phyloP scores from a whole-genome alignment of 2,329 filamentous ascomycete genomes.

The Verticillium longisporum region DNA sequence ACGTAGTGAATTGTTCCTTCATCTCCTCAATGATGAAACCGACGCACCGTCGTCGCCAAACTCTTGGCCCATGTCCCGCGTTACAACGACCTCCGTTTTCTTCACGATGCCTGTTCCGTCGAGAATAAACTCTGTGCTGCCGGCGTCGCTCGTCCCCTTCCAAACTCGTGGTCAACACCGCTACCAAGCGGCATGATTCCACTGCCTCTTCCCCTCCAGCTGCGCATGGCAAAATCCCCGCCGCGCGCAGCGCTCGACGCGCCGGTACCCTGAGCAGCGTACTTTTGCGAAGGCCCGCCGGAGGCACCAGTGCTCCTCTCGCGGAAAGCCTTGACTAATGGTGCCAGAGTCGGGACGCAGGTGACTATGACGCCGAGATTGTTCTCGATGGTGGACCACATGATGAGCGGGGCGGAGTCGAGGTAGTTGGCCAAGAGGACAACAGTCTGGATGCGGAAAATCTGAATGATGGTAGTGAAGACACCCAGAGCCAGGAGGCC shows the following conservation, averaged over 20 bases:
- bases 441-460: slow-evolving; percentile 43
- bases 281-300: slow-evolving; percentile 7
- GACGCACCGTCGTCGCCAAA: not conserved
- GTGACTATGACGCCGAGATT: slow-evolving; percentile 37
- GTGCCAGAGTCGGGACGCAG: slow-evolving; percentile 35
- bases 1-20: not conserved
- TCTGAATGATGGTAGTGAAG: slow-evolving; percentile 44
- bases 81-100: slow-evolving; percentile 11
- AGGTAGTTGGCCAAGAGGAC: slow-evolving; percentile 34
- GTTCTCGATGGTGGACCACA: slow-evolving; percentile 39
- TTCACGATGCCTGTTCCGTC: slow-evolving; percentile 5
- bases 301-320: slow-evolving; percentile 18
- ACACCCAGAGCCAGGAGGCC: slow-evolving; percentile 39
- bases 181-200: slow-evolving; percentile 15
- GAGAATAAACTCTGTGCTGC: slow-evolving; percentile 6
- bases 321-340: slow-evolving; percentile 29
- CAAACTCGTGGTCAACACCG: slow-evolving; percentile 3
- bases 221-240: slow-evolving; percentile 18
- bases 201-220: slow-evolving; percentile 15
- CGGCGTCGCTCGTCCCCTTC: slow-evolving; percentile 3
- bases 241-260: not conserved
- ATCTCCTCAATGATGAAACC: not conserved
- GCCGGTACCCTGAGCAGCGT: slow-evolving; percentile 1
- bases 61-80: not conserved
- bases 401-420: slow-evolving; percentile 33